Evolutionary conservation across 2,329 filamentous ascomycete genomes (phyloP).

Genomic region (Graphilbum ipis-grandicollis): DNA sequence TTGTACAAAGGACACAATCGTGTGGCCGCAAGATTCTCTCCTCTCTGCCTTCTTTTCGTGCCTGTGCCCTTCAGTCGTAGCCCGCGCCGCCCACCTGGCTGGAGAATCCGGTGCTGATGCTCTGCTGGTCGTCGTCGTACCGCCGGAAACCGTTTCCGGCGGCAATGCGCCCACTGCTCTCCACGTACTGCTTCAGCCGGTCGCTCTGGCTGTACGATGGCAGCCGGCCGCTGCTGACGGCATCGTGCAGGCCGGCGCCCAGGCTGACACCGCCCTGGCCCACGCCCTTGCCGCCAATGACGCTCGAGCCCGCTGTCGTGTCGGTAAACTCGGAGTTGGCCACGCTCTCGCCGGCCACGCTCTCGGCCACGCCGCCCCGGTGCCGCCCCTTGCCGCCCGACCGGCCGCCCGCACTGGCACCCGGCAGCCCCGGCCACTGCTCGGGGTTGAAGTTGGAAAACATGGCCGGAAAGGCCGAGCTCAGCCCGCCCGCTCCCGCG

Average conservation of each 20-base stretch:
- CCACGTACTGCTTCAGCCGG: conserved; percentile 85
- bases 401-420: conserved; percentile 41
- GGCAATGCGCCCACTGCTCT: conserved; percentile 58
- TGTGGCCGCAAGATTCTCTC: too few relatives aligned
- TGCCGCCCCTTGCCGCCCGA: conserved; percentile 48
- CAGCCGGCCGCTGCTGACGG: conserved; percentile 46
- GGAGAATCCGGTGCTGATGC: conserved; percentile 89
- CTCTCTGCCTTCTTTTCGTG: background rate
- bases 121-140: conserved; percentile 87
- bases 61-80: conserved; percentile 26
- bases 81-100: conserved; percentile 63
- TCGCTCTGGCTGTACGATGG: conserved; percentile 63
- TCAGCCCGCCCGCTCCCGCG: conserved; percentile 40
- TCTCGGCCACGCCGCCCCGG: conserved; percentile 42
- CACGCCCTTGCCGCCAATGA: conserved; percentile 57
- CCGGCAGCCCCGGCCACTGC: conserved; percentile 68
- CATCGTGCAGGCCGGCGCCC: conserved; percentile 51
- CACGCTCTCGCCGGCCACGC: conserved; percentile 80
- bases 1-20: too few relatives aligned
- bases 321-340: conserved; percentile 85
- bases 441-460: conserved; percentile 85
- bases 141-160: conserved; percentile 51
- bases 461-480: conserved; percentile 79
- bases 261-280: conserved; percentile 81
- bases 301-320: conserved; percentile 46